Conservation (phyloP, 2,329 filamentous ascomycete genomes). For the Botrytis tulipae region DNA sequence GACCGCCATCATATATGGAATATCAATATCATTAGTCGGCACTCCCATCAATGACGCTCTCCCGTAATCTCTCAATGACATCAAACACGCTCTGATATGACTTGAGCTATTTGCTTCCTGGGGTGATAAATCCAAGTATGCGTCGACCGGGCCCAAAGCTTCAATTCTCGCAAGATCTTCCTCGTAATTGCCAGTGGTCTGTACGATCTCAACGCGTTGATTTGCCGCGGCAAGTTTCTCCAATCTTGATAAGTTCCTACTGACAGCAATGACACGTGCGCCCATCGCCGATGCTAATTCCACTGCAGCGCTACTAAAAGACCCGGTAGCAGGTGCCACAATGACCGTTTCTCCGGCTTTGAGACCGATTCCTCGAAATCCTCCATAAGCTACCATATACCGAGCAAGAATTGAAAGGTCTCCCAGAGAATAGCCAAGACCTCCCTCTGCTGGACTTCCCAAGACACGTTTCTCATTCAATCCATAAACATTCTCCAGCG, state of each 20-base stretch:
- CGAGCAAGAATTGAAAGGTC: constrained; percentile 22
- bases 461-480: constrained; percentile 39
- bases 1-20: constrained; percentile 38
- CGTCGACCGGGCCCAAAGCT: constrained; percentile 41
- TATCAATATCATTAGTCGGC: constrained; percentile 31
- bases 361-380: constrained; percentile 45
- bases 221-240: constrained; percentile 37
- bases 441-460: constrained; percentile 16
- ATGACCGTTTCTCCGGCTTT: constrained; percentile 47
- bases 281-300: constrained; percentile 48
- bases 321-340: constrained; percentile 47
- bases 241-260: constrained; percentile 43
- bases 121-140: constrained; percentile 48
- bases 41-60: constrained; percentile 40
- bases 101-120: constrained; percentile 41
- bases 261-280: constrained; percentile 50
- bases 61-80: constrained; percentile 35
- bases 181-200: constrained; percentile 43
- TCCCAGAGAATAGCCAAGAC: constrained; percentile 25
- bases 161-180: constrained; percentile 24
- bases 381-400: constrained; percentile 47
- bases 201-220: constrained; percentile 42
- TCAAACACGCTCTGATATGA: constrained; percentile 43
- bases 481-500: constrained; percentile 41
- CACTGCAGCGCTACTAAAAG: constrained; percentile 46